Evolutionary conservation across 2,329 filamentous ascomycete species (phyloP).

Genomic region (Colletotrichum brevisporum): DNA sequence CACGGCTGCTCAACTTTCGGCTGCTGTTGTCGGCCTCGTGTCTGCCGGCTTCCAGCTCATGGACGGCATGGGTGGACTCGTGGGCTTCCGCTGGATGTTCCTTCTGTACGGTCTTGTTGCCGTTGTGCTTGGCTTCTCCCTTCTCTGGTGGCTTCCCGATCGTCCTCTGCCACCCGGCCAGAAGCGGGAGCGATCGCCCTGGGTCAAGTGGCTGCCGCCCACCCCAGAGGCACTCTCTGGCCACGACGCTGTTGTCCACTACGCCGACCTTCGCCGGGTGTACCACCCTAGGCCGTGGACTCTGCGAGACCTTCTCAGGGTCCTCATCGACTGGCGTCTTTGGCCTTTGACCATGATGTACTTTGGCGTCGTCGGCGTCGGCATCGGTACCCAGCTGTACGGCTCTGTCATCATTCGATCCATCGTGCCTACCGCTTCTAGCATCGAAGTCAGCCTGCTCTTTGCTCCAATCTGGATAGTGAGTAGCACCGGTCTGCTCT

Average conservation of each 20-base stretch:
- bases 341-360: constrained; percentile 94
- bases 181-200: constrained; percentile 62
- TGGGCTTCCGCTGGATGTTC: constrained; percentile 95
- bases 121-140: constrained; percentile 76
- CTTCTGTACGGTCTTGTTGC: constrained; percentile 86
- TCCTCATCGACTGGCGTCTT: constrained; percentile 87
- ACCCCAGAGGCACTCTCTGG: constrained; percentile 80
- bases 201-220: constrained; percentile 76
- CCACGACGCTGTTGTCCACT: constrained; percentile 85
- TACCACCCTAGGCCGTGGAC: constrained; percentile 84
- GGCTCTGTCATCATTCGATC: constrained; percentile 87
- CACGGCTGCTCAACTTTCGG: constrained; percentile 89
- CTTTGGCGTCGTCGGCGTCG: constrained; percentile 93
- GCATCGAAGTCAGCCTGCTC: constrained; percentile 83
- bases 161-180: constrained; percentile 83
- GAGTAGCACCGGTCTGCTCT: constrained; percentile 53
- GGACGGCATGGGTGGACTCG: constrained; percentile 82
- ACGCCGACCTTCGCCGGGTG: constrained; percentile 84
- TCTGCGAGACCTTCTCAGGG: constrained; percentile 75
- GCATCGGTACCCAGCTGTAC: constrained; percentile 91
- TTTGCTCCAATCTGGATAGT: constrained; percentile 95
- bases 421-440: constrained; percentile 81
- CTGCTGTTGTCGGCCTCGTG: constrained; percentile 89
- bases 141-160: constrained; percentile 94
- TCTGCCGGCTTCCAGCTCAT: constrained; percentile 94